phyloP scores from a whole-genome alignment of 306 rosid species.

The Ammopiptanthus mongolicus region DNA sequence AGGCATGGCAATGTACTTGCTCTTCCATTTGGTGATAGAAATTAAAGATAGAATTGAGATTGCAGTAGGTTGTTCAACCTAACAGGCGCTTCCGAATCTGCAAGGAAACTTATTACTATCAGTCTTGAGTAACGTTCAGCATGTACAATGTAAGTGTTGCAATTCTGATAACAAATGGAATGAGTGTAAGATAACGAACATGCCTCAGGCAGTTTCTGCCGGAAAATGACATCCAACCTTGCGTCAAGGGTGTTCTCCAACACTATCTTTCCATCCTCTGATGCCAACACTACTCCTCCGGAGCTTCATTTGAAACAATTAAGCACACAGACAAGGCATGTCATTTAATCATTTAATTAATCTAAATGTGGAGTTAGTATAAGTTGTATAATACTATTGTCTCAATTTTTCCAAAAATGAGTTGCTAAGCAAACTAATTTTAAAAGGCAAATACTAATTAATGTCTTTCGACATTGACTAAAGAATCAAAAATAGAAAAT shows the following conservation, averaged over 20 bases:
- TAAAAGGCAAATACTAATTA: no score
- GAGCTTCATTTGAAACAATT: slow-evolving; percentile 33
- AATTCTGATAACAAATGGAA: background rate
- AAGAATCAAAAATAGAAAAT: no score
- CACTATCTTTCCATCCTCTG: slow-evolving; percentile 68
- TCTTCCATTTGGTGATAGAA: background rate
- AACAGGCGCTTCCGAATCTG: slow-evolving; percentile 29
- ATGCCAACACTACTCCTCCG: slow-evolving; percentile 62
- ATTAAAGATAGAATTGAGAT: background rate
- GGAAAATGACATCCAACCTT: slow-evolving; percentile 46
- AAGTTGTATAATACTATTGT: no score
- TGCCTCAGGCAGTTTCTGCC: slow-evolving; percentile 62
- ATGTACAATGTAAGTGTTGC: background rate
- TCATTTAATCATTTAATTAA: background rate
- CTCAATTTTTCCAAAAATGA: background rate
- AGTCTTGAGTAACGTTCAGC: background rate
- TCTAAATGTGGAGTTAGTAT: background rate
- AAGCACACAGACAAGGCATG: background rate
- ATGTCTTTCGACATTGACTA: no score
- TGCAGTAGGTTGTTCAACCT: background rate
- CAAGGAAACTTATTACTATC: background rate
- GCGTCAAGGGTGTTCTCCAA: slow-evolving; percentile 64
- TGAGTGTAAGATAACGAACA: background rate
- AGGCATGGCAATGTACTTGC: background rate
- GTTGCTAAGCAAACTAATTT: background rate